A percentile compares a stretch with the other conserved stretches of the same genome.
Evolutionary conservation across 345 rosid genomes (phyloP).

Genomic region (Eucalyptus tenuipes): DNA sequence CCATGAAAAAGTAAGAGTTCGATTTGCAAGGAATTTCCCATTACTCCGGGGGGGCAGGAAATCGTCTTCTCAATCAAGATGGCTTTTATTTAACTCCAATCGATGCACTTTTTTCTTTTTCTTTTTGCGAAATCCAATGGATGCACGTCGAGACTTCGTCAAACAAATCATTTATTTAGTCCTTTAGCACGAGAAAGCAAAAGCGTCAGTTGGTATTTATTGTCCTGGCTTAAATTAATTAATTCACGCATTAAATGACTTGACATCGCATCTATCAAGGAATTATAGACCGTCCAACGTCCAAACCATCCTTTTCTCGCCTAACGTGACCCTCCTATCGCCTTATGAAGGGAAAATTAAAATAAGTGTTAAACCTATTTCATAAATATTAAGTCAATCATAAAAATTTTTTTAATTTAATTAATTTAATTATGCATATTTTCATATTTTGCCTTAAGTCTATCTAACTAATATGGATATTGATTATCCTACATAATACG

Average conservation of each 20-base stretch:
- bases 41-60: background rate
- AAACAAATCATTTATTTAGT: background rate
- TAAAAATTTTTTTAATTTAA: no score
- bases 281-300: background rate
- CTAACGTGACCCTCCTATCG: background rate
- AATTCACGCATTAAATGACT: background rate
- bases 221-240: background rate
- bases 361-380: no score
- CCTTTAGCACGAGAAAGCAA: background rate
- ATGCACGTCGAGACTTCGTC: background rate
- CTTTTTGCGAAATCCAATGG: background rate
- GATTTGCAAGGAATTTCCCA: background rate
- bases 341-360: no score
- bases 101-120: background rate
- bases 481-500: fast-evolving
- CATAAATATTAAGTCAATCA: no score
- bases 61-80: background rate
- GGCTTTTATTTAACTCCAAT: background rate
- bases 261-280: background rate
- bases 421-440: no score
- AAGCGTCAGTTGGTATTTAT: background rate
- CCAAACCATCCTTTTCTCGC: background rate
- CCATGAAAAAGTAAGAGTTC: background rate
- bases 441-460: no score
- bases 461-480: fast-evolving